Evolutionary conservation across 192 early-diverging fungal genomes (phyloP).

Genomic region (Backusella luteola): DNA sequence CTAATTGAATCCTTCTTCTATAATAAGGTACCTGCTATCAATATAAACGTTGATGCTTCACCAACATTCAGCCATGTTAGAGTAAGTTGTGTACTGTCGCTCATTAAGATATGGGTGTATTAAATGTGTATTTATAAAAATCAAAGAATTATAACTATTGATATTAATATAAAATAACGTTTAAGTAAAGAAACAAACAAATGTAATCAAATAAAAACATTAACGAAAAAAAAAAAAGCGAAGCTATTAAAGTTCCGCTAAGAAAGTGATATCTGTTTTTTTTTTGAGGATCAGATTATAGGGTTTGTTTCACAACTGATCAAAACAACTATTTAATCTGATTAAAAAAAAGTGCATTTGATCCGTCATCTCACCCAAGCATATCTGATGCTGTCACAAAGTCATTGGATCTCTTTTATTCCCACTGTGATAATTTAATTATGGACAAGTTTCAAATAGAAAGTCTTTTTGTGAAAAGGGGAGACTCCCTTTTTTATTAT

Average conservation of each 20-base stretch:
- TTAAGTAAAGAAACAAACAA: not conserved
- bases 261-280: not conserved
- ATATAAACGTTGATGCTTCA: constrained; percentile 19
- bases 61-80: constrained; percentile 24
- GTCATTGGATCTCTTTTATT: not conserved
- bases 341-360: not conserved
- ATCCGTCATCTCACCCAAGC: not conserved
- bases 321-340: not conserved
- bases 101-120: not conserved
- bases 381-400: not conserved
- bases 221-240: not conserved
- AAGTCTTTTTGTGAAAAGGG: not conserved
- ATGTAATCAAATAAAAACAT: constrained; percentile 6
- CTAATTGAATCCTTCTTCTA: not conserved
- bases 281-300: not conserved
- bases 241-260: not conserved
- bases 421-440: not conserved
- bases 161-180: not conserved
- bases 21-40: constrained; percentile 21
- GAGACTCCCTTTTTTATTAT: not conserved
- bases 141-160: not conserved
- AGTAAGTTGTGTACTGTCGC: not conserved
- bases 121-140: not conserved
- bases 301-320: not conserved
- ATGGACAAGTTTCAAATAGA: not conserved